Evolutionary conservation across 495 filamentous ascomycete species (phyloP).

Genomic region (Copromyces sp.): DNA sequence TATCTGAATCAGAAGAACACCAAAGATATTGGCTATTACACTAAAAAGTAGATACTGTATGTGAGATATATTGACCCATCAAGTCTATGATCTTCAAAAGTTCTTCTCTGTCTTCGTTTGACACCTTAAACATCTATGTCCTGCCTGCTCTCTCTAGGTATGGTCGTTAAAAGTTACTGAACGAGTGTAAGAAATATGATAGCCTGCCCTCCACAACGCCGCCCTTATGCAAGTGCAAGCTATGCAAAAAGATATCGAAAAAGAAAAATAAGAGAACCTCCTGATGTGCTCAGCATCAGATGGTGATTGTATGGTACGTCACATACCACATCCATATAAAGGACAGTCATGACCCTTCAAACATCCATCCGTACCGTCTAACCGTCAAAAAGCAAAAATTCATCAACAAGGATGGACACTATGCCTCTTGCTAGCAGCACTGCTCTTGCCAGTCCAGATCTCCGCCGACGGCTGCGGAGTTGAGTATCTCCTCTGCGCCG

Average conservation of each 20-base stretch:
- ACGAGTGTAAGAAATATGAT: not conserved
- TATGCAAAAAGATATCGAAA: not conserved
- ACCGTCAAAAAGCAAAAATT: not conserved
- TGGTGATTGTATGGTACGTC: not conserved
- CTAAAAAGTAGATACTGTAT: not conserved
- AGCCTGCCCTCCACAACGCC: not conserved
- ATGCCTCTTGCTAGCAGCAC: not conserved
- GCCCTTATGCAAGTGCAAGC: not conserved
- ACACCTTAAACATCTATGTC: not conserved
- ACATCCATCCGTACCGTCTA: not conserved
- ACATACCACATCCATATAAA: not conserved
- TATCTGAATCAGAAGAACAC: not conserved
- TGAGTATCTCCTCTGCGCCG: constrained; percentile 7
- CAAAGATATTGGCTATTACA: not conserved
- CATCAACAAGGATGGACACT: not conserved
- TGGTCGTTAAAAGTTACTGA: not conserved
- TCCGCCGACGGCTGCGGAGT: constrained; percentile 1
- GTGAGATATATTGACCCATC: not conserved
- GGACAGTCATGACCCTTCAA: not conserved
- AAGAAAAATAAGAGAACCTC: not conserved
- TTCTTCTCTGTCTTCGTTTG: not conserved
- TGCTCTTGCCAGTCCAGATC: not conserved
- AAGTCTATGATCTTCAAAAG: not conserved
- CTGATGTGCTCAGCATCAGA: not conserved
- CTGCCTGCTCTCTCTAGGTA: not conserved